These are phyloP conservation scores for Cymodocea nodosa DNA, from an alignment of 116 monocot species.

Conservation along the genomic window DNA sequence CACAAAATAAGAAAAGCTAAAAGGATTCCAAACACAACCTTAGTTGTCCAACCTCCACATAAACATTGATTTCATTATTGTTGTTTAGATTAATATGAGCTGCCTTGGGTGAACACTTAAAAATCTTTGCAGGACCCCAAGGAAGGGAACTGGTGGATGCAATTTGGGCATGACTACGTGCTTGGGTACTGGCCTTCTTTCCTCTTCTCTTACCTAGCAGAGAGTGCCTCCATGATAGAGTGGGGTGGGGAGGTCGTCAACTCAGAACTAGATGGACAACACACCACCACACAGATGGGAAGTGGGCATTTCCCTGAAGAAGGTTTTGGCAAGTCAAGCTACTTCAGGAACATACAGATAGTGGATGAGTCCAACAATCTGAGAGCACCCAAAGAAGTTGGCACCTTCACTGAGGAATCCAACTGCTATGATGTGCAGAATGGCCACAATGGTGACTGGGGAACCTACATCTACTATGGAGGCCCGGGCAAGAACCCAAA, in stretches of 20 bases:
- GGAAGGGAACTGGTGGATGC: constrained; percentile 27
- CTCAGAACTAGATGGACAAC: constrained; percentile 7
- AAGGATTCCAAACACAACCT: too few species aligned
- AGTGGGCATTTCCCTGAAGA: constrained; percentile 21
- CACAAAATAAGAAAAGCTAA: too few species aligned
- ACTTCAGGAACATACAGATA: constrained; percentile 17
- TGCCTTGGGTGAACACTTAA: not conserved
- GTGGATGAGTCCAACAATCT: constrained; percentile 21
- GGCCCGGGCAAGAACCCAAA: constrained; percentile 15
- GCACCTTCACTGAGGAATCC: constrained; percentile 18
- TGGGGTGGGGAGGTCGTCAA: constrained; percentile 27
- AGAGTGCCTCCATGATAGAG: constrained; percentile 20
- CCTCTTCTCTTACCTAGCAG: constrained; percentile 15
- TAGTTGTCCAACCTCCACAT: too few species aligned
- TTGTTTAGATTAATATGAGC: not conserved
- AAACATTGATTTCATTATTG: not conserved
- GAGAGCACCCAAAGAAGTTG: constrained; percentile 8
- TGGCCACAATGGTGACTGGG: constrained; percentile 10
- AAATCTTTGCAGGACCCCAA: constrained; percentile 14
- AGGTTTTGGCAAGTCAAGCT: constrained; percentile 17
- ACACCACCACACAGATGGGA: constrained; percentile 25
- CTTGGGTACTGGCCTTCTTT: constrained; percentile 22
- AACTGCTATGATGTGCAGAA: constrained; percentile 19
- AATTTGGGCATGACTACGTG: constrained; percentile 18
- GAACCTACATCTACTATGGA: constrained; percentile 16